A percentile compares a stretch with the other conserved stretches of the same genome.
These are phyloP conservation scores for Suhomyces prunicola DNA, from an alignment of 805 yeast species.

Conservation along the genomic window DNA sequence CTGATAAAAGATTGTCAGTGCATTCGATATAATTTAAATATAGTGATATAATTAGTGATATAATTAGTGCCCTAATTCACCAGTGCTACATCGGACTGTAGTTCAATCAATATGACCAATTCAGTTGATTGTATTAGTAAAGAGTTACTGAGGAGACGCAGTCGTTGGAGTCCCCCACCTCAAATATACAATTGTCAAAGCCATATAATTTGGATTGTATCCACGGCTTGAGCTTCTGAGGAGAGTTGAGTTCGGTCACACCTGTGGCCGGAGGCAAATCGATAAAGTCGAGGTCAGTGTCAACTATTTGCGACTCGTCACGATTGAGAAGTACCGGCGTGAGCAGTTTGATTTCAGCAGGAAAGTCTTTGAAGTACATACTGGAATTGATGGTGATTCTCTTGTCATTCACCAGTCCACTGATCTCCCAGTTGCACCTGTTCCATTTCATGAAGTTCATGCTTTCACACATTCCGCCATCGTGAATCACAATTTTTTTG, in stretches of 20 bases:
- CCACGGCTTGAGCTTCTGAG: constrained; percentile 32
- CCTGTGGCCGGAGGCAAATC: constrained; percentile 9
- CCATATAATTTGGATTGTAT: constrained; percentile 43
- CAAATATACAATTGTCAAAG: constrained; percentile 39
- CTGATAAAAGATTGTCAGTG: neutral
- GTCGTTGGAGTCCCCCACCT: constrained; percentile 37
- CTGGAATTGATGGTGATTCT: constrained; percentile 18
- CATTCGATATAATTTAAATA: too few relatives aligned
- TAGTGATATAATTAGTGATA: too few relatives aligned
- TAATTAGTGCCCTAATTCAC: too few relatives aligned
- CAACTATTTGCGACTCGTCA: constrained; percentile 38
- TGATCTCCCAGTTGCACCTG: constrained; percentile 44
- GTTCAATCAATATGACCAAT: too few relatives aligned
- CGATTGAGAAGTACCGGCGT: constrained; percentile 37
- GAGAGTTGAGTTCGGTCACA: constrained; percentile 14
- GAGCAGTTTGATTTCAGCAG: constrained; percentile 14
- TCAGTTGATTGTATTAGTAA: constrained; percentile 16
- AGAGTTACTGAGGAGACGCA: constrained; percentile 37
- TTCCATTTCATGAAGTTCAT: constrained; percentile 55
- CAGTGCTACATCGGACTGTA: too few relatives aligned
- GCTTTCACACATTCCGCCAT: constrained; percentile 49
- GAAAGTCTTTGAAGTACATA: constrained; percentile 32
- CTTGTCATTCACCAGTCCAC: constrained; percentile 7
- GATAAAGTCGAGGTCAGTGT: constrained; percentile 34
- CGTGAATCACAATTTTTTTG: constrained; percentile 48